Evolutionary conservation across 192 early-diverging fungal genomes (phyloP).

Genomic region (Phycomyces nitens): DNA sequence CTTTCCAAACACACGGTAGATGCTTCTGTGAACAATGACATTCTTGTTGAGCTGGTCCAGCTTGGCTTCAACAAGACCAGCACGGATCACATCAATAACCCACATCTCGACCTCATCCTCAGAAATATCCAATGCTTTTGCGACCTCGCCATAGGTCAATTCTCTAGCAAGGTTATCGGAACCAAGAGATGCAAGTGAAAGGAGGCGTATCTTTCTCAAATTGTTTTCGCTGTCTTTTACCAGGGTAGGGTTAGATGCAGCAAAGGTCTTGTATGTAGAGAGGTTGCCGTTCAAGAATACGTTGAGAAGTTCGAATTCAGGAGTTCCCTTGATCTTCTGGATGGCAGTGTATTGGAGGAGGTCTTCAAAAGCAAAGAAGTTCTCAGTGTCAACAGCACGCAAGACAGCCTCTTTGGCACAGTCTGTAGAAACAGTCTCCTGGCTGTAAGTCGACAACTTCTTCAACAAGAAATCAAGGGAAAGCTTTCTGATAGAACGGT

Average conservation of each 20-base stretch:
- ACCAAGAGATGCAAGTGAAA: slow-evolving; percentile 77
- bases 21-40: slow-evolving; percentile 77
- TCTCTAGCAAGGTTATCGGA: slow-evolving; percentile 63
- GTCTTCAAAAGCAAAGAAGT: slow-evolving; percentile 77
- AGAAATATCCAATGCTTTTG: slow-evolving; percentile 68
- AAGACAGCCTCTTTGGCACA: slow-evolving; percentile 53
- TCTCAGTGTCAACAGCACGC: slow-evolving; percentile 61
- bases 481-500: slow-evolving; percentile 13
- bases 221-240: slow-evolving; percentile 58
- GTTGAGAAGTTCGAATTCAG: slow-evolving; percentile 67
- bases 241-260: slow-evolving; percentile 47
- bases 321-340: slow-evolving; percentile 50
- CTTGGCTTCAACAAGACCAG: slow-evolving; percentile 89
- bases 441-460: slow-evolving; percentile 54
- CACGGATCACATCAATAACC: slow-evolving; percentile 91
- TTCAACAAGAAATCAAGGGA: slow-evolving; percentile 63
- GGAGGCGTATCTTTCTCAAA: slow-evolving; percentile 79
- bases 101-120: slow-evolving; percentile 89
- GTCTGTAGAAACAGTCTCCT: slow-evolving; percentile 36
- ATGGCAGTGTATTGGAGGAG: slow-evolving; percentile 65
- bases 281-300: slow-evolving; percentile 66
- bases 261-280: slow-evolving; percentile 60
- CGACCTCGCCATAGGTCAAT: slow-evolving; percentile 73
- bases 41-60: slow-evolving; percentile 88
- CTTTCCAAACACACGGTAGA: slow-evolving; percentile 77